Evolutionary conservation across 352 stramenopile species (phyloP), one percentile per base, ranked within the genome.

Genomic region (Phytophthora sp.): DNA sequence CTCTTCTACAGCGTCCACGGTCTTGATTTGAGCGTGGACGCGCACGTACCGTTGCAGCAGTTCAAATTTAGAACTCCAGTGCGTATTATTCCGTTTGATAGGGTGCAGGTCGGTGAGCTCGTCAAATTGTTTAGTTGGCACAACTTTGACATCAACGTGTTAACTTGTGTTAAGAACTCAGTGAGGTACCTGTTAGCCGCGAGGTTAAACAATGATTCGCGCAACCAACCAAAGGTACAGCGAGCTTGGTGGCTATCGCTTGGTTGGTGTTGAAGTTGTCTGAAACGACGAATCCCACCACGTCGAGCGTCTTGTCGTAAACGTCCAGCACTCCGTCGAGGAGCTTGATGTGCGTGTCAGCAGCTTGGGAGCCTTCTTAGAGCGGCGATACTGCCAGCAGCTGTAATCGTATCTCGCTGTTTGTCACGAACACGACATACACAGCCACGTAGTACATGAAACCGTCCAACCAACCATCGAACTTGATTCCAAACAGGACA

Each of bases 261-360:
- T 49, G 42, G 24, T 56, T 63, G n/a, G 41, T 55, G 7, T 1
- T 29, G 42, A 41, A 56, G 42, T 55, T 56, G 20, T 63, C 29
- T 18, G 20, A 23, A 4, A 54, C 20, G 21, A 63, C 9, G 20
- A 54, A 63, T 1, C 33, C 52, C 13, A 33, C 29, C 9, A 33
- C 9, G 29, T 33, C 9, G 29, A 33, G 29, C 0, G 13, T 47
- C 53, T 63, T 69, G 39, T 42, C 16, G 47, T 69, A 73, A 0
- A 62, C 53, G 30, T 21, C 21, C 3, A 73, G 47, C 7, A 73
- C 47, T 16, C 23, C 24, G 1, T 53, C 33, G 0, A 73, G 26
- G 4, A 51, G 11, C 35, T 58, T 36, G 1, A 52, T 46, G 31
- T 66, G 66, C 21, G 47, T 31, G 30, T 73, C 58, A 7, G 58